Conservation (phyloP, 768 basidiomycete species). For the Dioszegia aurantiaca region DNA sequence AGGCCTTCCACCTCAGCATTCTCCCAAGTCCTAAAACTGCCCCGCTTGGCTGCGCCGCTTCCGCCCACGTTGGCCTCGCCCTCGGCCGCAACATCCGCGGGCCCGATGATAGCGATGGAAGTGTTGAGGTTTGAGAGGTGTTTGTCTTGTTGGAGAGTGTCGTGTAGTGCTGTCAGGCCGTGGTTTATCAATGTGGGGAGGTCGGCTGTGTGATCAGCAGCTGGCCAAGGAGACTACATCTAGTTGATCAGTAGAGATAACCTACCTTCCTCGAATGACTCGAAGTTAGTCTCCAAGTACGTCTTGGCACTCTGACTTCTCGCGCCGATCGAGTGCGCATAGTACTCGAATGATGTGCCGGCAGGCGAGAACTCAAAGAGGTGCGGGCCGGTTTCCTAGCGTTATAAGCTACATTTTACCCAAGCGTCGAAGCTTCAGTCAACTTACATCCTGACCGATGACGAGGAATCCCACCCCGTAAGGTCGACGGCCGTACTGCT, state of each 20-base stretch:
- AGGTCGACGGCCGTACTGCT: conserved; percentile 93
- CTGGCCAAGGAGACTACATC: not conserved
- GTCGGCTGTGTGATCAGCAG: conserved; percentile 58
- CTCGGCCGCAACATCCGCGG: conserved; percentile 53
- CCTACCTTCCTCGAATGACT: conserved; percentile 80
- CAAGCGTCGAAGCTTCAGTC: not conserved
- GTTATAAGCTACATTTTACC: conserved; percentile 3
- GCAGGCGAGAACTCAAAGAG: conserved; percentile 98
- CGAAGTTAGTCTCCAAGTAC: conserved; percentile 91
- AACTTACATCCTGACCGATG: conserved; percentile 73
- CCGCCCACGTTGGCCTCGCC: conserved; percentile 56
- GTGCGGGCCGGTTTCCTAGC: conserved; percentile 85
- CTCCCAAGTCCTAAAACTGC: conserved; percentile 80
- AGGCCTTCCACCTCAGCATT: conserved; percentile 72
- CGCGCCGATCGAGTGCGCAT: conserved; percentile 97
- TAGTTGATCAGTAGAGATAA: conserved; percentile 20
- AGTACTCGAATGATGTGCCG: conserved; percentile 95
- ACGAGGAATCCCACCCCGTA: conserved; percentile 99
- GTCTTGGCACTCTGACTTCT: conserved; percentile 98
- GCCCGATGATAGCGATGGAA: conserved; percentile 85
- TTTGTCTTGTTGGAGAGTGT: conserved; percentile 98
- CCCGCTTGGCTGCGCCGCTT: conserved; percentile 57
- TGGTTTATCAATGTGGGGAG: conserved; percentile 87
- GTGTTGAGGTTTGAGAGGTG: conserved; percentile 90
- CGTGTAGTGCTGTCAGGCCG: conserved; percentile 88